Conservation (phyloP, 495 filamentous ascomycete genomes). For the Penicillium antarcticum region DNA sequence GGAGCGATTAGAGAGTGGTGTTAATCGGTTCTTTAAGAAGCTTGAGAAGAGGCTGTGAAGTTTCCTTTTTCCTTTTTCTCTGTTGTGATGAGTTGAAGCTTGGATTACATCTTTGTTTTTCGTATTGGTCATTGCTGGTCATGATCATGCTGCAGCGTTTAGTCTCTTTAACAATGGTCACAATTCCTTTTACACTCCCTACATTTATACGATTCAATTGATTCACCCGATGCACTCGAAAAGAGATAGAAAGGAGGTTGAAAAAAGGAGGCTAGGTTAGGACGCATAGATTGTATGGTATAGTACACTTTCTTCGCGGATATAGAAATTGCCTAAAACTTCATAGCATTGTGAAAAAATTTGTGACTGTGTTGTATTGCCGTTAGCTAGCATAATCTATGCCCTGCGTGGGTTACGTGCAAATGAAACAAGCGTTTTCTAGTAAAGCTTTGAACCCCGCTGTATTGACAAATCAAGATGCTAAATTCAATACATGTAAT, state of each 20-base stretch:
- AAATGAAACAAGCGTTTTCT: slow-evolving; percentile 1
- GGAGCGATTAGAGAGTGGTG: slow-evolving; percentile 69
- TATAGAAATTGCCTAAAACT: no score
- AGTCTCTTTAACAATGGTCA: background rate
- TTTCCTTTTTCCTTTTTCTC: background rate
- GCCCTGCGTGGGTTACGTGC: background rate
- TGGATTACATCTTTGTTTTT: background rate
- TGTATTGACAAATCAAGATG: slow-evolving; percentile 7
- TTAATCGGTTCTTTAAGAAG: slow-evolving; percentile 80
- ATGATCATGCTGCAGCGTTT: background rate
- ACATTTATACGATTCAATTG: no score
- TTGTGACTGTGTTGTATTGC: no score
- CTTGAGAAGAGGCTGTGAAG: slow-evolving; percentile 78
- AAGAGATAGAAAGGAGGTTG: no score
- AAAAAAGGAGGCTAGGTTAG: no score
- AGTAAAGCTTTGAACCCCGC: slow-evolving; percentile 1
- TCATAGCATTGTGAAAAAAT: no score
- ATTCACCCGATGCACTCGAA: no score
- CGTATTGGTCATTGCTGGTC: background rate
- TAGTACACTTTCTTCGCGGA: no score
- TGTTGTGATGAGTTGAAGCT: background rate
- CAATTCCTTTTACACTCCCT: no score
- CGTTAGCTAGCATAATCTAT: no score
- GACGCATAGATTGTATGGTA: no score
- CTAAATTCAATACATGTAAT: slow-evolving; percentile 12